Percentiles rank a stretch among this genome's conserved stretches.
These are phyloP conservation scores for Penicillium aurantiogriseum DNA, from an alignment of 2,329 filamentous ascomycete species.

Conservation along the genomic window DNA sequence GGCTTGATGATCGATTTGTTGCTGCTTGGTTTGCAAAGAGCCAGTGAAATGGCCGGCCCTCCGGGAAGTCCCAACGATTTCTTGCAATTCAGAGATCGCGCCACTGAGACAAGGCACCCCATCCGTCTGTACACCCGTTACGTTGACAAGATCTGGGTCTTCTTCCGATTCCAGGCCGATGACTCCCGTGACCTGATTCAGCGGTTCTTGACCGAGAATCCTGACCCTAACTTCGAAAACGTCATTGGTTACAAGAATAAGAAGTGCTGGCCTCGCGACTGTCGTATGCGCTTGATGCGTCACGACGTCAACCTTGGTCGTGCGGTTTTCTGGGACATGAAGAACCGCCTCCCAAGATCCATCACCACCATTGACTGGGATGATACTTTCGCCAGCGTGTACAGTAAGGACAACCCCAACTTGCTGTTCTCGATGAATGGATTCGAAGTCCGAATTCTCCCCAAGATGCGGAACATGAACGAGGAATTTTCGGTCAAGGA, in stretches of 20 bases:
- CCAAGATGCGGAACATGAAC: conserved; percentile 90
- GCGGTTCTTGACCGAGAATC: conserved; percentile 95
- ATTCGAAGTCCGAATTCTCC: conserved; percentile 93
- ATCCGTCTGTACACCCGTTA: conserved; percentile 98
- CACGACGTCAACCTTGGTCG: conserved; percentile 97
- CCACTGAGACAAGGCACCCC: conserved; percentile 88
- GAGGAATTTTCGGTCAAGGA: conserved; percentile 98
- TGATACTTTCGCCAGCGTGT: conserved; percentile 96
- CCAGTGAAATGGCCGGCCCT: conserved; percentile 95
- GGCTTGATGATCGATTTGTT: conserved; percentile 92
- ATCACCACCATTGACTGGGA: conserved; percentile 99
- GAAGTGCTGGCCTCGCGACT: conserved; percentile 98
- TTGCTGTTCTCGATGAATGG: conserved; percentile 96
- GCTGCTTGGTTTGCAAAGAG: conserved; percentile 86
- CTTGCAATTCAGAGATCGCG: conserved; percentile 89
- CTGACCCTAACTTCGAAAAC: conserved; percentile 98
- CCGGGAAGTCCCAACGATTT: conserved; percentile 96
- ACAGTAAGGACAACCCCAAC: conserved; percentile 97
- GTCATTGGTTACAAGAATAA: conserved; percentile 99
- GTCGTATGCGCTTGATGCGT: conserved; percentile 95
- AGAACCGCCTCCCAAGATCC: conserved; percentile 90
- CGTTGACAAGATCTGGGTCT: conserved; percentile 98
- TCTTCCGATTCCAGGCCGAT: conserved; percentile 88
- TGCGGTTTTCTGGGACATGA: conserved; percentile 98
- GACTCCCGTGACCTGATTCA: conserved; percentile 96